These are phyloP conservation scores for Nepenthes gracilis DNA, from an alignment of 148 eudicot species.

Conservation along the genomic window DNA sequence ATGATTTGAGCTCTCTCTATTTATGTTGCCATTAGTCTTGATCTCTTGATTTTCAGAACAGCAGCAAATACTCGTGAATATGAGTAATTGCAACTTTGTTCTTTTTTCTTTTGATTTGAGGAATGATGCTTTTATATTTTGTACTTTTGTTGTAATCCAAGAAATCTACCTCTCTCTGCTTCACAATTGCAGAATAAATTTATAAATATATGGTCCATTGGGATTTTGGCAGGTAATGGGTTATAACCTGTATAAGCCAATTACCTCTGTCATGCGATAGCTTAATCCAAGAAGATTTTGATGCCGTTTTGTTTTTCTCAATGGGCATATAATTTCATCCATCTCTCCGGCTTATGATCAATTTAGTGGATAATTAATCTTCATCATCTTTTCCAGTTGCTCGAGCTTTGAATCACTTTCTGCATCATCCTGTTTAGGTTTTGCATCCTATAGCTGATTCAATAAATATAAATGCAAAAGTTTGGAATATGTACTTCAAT, in stretches of 20 bases:
- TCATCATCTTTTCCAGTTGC: constrained; percentile 1
- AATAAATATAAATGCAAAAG: constrained; percentile 61
- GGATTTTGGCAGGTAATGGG: too few species aligned
- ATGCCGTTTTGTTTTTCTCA: too few species aligned
- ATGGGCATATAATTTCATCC: background rate
- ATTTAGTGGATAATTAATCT: background rate
- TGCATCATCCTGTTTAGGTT: constrained; percentile 23
- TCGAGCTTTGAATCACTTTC: background rate
- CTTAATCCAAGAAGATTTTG: too few species aligned
- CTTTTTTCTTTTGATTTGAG: too few species aligned
- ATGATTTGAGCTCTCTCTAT: background rate
- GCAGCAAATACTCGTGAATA: background rate
- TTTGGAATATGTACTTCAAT: constrained; percentile 79
- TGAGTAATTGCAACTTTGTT: too few species aligned
- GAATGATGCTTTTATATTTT: too few species aligned
- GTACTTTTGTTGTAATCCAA: too few species aligned
- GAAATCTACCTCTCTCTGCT: too few species aligned
- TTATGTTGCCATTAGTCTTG: background rate
- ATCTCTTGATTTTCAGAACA: background rate
- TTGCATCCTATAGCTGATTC: constrained; percentile 57
- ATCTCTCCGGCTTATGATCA: background rate
- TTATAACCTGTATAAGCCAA: too few species aligned
- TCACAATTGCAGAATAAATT: too few species aligned
- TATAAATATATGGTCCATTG: too few species aligned
- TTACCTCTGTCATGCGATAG: too few species aligned